Conservation (phyloP, 257 asterid species). For the Agastache rugosa region DNA sequence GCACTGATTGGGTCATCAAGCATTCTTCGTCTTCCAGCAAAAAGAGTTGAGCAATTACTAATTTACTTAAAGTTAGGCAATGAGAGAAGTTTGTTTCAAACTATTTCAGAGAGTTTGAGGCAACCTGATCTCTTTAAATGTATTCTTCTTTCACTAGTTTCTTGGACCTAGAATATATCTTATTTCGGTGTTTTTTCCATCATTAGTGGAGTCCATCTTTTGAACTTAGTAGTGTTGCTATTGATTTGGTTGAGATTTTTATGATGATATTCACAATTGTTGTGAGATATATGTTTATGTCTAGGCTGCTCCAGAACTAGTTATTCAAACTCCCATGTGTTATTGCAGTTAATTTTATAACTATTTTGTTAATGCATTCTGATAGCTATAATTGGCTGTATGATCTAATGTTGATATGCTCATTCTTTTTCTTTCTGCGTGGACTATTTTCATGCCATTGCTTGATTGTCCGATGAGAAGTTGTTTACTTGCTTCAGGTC, state of each 20-base stretch:
- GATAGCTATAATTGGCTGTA: background rate
- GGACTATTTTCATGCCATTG: background rate
- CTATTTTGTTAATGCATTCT: background rate
- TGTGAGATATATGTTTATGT: background rate
- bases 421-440: background rate
- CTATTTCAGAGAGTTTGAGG: background rate
- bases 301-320: background rate
- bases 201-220: background rate
- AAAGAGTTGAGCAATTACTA: background rate
- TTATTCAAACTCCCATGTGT: background rate
- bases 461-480: constrained; percentile 5
- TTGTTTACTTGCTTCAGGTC: constrained; percentile 36
- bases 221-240: background rate
- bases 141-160: background rate
- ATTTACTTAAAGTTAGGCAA: background rate
- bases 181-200: background rate
- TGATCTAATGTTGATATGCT: constrained; percentile 9
- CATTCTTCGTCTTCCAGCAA: constrained; percentile 10
- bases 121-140: background rate
- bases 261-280: background rate
- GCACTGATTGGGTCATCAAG: background rate
- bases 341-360: background rate
- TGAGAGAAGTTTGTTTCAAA: background rate
- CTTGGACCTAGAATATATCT: background rate
- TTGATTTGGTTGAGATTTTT: background rate